Evolutionary conservation across 73 alveolate genomes (phyloP).

Genomic region (Stentor coeruleus): DNA sequence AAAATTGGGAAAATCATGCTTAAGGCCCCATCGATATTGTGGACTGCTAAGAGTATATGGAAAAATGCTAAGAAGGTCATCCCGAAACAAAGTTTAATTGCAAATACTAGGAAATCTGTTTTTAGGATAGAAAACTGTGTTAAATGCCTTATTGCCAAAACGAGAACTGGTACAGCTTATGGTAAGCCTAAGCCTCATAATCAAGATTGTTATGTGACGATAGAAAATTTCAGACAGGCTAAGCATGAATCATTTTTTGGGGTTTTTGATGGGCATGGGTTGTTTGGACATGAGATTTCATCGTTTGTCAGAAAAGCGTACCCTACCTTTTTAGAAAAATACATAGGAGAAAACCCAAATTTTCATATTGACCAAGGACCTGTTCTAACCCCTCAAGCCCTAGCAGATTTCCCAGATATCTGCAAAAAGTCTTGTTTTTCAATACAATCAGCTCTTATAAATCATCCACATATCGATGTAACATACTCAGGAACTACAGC

Average conservation of each 20-base stretch:
- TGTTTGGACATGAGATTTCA: constrained; percentile 66
- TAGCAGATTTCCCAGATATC: background rate
- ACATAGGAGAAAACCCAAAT: too few species aligned
- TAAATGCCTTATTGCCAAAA: too few species aligned
- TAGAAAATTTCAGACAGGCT: background rate
- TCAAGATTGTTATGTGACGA: background rate
- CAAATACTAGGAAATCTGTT: too few species aligned
- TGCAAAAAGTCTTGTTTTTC: background rate
- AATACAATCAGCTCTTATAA: constrained; percentile 20
- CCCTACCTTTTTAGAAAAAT: constrained; percentile 34
- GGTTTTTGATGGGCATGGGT: constrained; percentile 76
- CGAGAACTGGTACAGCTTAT: background rate
- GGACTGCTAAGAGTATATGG: too few species aligned
- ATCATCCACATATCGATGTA: background rate
- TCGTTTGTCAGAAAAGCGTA: constrained; percentile 50
- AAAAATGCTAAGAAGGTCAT: too few species aligned
- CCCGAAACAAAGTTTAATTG: too few species aligned
- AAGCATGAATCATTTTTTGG: constrained; percentile 19
- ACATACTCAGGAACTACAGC: background rate
- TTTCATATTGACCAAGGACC: background rate
- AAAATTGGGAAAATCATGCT: too few species aligned
- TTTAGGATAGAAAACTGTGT: too few species aligned
- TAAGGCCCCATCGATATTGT: too few species aligned
- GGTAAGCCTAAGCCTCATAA: constrained; percentile 4
- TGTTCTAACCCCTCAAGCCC: background rate